Conservation (phyloP, 2,329 filamentous ascomycete genomes). For the Lachnellula occidentalis region DNA sequence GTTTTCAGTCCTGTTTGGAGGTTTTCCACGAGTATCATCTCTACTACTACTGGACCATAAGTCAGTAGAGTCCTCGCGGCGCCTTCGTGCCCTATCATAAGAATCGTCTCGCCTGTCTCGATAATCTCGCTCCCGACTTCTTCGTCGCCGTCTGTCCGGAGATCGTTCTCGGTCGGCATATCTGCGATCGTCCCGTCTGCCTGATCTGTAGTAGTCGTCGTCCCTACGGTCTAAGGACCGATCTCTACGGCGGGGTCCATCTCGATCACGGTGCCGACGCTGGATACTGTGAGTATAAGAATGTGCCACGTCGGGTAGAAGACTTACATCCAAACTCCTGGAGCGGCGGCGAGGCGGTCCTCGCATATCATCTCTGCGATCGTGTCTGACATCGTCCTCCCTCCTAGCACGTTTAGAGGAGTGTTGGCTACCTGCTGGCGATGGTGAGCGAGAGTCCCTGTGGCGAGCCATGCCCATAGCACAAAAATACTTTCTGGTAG, state of each 20-base stretch:
- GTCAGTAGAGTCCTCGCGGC: conserved; percentile 67
- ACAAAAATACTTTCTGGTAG: conserved; percentile 39
- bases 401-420: conserved; percentile 55
- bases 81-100: conserved; percentile 57
- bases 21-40: conserved; percentile 57
- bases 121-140: conserved; percentile 64
- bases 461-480: conserved; percentile 50
- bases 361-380: conserved; percentile 46
- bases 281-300: conserved; percentile 41
- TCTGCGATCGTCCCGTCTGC: conserved; percentile 60
- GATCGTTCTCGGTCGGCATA: conserved; percentile 55
- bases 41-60: conserved; percentile 59
- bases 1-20: conserved; percentile 43
- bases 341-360: conserved; percentile 48
- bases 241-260: conserved; percentile 60
- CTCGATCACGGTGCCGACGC: conserved; percentile 56
- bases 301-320: conserved; percentile 13
- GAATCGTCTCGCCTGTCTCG: conserved; percentile 69
- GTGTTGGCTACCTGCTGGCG: conserved; percentile 81
- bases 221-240: conserved; percentile 63
- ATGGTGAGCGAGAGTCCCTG: conserved; percentile 76
- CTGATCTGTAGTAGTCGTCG: conserved; percentile 58
- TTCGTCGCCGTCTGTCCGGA: conserved; percentile 49
- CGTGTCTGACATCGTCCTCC: conserved; percentile 44
- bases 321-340: conserved; percentile 56